These are phyloP conservation scores for Davidsoniella neocaledoniae DNA, from an alignment of 2,329 filamentous ascomycete genomes.

Conservation along the genomic window DNA sequence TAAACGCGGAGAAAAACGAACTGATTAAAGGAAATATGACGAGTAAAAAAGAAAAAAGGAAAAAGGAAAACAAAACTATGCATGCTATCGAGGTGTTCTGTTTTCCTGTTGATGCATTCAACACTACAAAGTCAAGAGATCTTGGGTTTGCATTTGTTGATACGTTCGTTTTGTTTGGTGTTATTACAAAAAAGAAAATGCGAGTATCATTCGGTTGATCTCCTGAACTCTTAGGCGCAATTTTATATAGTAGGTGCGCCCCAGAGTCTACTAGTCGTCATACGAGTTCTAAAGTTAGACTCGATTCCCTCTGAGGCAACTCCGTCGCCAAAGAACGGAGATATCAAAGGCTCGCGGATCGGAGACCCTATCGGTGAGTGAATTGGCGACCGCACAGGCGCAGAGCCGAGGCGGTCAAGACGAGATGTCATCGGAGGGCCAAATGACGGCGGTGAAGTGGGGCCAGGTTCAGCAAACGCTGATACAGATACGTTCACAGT, in stretches of 20 bases:
- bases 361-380: constrained; percentile 12
- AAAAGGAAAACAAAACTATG: too few species aligned
- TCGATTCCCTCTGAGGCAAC: not conserved
- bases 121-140: too few species aligned
- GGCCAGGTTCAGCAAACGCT: not conserved
- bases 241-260: not conserved
- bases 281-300: constrained; percentile 4
- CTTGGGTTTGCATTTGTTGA: too few species aligned
- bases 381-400: constrained; percentile 11
- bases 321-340: constrained; percentile 4
- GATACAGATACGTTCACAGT: not conserved
- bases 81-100: too few species aligned
- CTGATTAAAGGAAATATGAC: too few species aligned
- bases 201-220: too few species aligned
- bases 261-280: constrained; percentile 10
- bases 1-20: too few species aligned
- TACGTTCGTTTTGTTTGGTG: too few species aligned
- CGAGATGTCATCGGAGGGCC: not conserved
- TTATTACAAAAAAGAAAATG: too few species aligned
- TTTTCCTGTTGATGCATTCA: too few species aligned
- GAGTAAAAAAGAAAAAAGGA: too few species aligned
- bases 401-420: constrained; percentile 2
- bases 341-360: not conserved
- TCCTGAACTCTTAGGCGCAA: too few species aligned
- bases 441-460: not conserved